Percentiles rank a stretch among this genome's conserved stretches.
phyloP scores from a whole-genome alignment of 305 asterid genomes.

The Fraxinus platypoda region DNA sequence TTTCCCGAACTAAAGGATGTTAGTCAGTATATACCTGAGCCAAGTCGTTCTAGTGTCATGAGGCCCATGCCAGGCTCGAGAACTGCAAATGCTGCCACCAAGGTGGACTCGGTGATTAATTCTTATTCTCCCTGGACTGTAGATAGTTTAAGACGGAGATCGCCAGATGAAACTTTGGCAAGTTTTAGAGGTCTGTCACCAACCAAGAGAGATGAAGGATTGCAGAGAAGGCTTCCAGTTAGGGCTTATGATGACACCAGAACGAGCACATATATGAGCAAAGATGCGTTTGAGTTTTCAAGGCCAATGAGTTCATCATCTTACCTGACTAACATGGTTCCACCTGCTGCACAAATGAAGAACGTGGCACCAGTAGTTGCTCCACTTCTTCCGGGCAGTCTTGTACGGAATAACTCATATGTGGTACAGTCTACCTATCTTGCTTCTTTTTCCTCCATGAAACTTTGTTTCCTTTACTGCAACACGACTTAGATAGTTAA shows the following conservation, averaged over 20 bases:
- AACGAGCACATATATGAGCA: slow-evolving; percentile 44
- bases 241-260: slow-evolving; percentile 55
- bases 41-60: slow-evolving; percentile 32
- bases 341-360: slow-evolving; percentile 54
- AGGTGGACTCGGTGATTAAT: slow-evolving; percentile 41
- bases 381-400: slow-evolving; percentile 46
- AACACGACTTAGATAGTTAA: slow-evolving; percentile 9
- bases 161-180: slow-evolving; percentile 53
- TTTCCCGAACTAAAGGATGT: slow-evolving; percentile 39
- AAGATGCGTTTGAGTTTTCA: slow-evolving; percentile 52
- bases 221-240: slow-evolving; percentile 43
- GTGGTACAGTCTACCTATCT: slow-evolving; percentile 40
- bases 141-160: slow-evolving; percentile 69
- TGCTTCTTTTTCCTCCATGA: slow-evolving; percentile 18
- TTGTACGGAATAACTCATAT: slow-evolving; percentile 51
- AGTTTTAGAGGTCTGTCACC: slow-evolving; percentile 55
- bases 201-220: slow-evolving; percentile 57
- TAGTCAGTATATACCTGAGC: slow-evolving; percentile 42
- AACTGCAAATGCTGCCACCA: slow-evolving; percentile 40
- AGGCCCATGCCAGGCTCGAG: slow-evolving; percentile 31
- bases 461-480: slow-evolving; percentile 9
- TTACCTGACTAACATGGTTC: slow-evolving; percentile 44
- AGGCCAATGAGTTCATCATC: slow-evolving; percentile 49
- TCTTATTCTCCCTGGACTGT: slow-evolving; percentile 78
- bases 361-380: slow-evolving; percentile 39